phyloP scores from a whole-genome alignment of 78 protist genomes.

The Thecamonas trahens region DNA sequence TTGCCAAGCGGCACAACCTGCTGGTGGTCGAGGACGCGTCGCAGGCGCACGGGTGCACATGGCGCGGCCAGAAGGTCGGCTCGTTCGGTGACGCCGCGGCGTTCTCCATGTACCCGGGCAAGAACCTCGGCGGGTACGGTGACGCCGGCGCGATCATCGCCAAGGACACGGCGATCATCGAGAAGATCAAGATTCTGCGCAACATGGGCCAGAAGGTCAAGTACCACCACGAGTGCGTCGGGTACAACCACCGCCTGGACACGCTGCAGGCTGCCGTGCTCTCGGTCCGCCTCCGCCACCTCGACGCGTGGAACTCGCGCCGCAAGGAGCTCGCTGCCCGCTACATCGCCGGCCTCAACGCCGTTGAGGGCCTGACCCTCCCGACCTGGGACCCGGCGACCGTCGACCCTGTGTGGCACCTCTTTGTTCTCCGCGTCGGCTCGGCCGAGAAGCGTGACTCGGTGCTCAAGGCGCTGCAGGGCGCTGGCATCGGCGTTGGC shows the following conservation, averaged over 20 bases:
- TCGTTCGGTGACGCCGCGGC: neutral
- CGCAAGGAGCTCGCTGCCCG: neutral
- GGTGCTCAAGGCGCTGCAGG: neutral
- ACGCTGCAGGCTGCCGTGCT: neutral
- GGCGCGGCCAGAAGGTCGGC: neutral
- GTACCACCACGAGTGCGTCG: neutral
- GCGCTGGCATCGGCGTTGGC: neutral
- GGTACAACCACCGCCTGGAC: neutral
- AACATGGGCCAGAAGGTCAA: neutral
- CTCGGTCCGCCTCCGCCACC: neutral
- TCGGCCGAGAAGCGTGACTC: neutral
- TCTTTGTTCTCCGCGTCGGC: neutral
- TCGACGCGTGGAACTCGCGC: neutral
- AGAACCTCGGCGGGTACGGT: neutral
- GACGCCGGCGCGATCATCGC: neutral
- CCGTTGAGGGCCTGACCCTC: neutral
- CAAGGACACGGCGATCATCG: neutral
- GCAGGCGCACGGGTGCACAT: neutral
- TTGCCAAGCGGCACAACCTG: neutral
- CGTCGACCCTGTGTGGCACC: neutral
- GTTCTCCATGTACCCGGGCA: neutral
- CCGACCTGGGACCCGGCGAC: neutral
- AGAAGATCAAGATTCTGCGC: neutral
- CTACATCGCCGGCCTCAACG: neutral
- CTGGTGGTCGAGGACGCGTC: neutral